phyloP scores from a whole-genome alignment of 2,329 filamentous ascomycete species.

The Aschersonia sp. region DNA sequence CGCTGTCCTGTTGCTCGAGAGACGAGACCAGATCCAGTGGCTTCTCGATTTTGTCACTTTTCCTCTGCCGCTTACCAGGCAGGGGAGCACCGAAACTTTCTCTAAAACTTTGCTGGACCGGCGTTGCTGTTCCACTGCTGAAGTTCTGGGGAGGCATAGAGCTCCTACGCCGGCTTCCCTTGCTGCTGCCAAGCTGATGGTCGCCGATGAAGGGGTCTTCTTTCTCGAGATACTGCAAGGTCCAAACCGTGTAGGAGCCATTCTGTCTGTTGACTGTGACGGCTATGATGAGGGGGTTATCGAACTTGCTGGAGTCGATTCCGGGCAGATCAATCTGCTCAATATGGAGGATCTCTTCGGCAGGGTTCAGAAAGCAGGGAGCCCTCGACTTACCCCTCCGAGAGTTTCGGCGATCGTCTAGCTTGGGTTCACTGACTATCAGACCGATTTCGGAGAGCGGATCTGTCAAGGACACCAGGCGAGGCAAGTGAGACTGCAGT shows the following conservation, averaged over 20 bases:
- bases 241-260: slow-evolving; percentile 74
- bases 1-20: slow-evolving; percentile 52
- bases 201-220: slow-evolving; percentile 40
- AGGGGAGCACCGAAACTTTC: slow-evolving; percentile 60
- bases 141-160: slow-evolving; percentile 54
- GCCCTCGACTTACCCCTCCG: slow-evolving; percentile 23
- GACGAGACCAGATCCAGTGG: slow-evolving; percentile 51
- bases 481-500: slow-evolving; percentile 48
- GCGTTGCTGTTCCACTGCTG: slow-evolving; percentile 63
- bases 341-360: slow-evolving; percentile 75
- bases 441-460: slow-evolving; percentile 76
- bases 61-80: slow-evolving; percentile 37
- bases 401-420: slow-evolving; percentile 12
- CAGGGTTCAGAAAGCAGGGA: slow-evolving; percentile 48
- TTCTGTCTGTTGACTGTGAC: slow-evolving; percentile 69
- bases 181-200: slow-evolving; percentile 28
- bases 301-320: slow-evolving; percentile 16
- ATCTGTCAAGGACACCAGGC: slow-evolving; percentile 72
- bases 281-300: slow-evolving; percentile 51
- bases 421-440: slow-evolving; percentile 49
- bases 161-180: slow-evolving; percentile 39
- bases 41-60: slow-evolving; percentile 36
- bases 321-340: slow-evolving; percentile 50
- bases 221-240: slow-evolving; percentile 59
- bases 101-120: slow-evolving; percentile 52